Conservation (phyloP, 805 yeast genomes). For the Nematodospora valgi region DNA sequence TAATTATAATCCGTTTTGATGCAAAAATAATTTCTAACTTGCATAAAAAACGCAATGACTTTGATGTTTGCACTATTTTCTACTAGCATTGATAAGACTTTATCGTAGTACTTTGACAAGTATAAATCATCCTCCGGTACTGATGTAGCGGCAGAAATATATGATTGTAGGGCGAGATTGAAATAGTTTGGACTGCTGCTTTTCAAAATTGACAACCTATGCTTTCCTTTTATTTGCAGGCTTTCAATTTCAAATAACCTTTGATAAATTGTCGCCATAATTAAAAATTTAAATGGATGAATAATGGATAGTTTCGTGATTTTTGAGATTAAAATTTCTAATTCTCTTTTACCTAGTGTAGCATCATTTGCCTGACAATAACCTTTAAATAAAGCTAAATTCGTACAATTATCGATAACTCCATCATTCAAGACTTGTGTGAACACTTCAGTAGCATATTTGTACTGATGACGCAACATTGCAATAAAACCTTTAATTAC, state of each 20-base stretch:
- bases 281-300: not conserved
- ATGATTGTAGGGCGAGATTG: not conserved
- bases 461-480: constrained; percentile 5
- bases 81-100: not conserved
- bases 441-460: constrained; percentile 2
- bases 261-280: constrained; percentile 1
- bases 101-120: constrained; percentile 3
- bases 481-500: constrained; percentile 3
- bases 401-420: not conserved
- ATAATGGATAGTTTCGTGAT: not conserved
- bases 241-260: not conserved
- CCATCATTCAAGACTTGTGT: not conserved
- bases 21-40: constrained; percentile 4
- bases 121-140: constrained; percentile 5
- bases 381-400: not conserved
- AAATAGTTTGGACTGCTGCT: not conserved
- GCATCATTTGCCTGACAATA: constrained; percentile 5
- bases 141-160: not conserved
- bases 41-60: constrained; percentile 2
- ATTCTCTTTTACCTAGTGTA: not conserved
- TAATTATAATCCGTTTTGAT: constrained; percentile 1
- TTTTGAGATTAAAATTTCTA: not conserved
- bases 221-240: not conserved
- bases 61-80: not conserved
- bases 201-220: not conserved